Evolutionary conservation across 805 yeast species (phyloP), one percentile per base, ranked within the genome.

Genomic region (Ogataea polymorpha): DNA sequence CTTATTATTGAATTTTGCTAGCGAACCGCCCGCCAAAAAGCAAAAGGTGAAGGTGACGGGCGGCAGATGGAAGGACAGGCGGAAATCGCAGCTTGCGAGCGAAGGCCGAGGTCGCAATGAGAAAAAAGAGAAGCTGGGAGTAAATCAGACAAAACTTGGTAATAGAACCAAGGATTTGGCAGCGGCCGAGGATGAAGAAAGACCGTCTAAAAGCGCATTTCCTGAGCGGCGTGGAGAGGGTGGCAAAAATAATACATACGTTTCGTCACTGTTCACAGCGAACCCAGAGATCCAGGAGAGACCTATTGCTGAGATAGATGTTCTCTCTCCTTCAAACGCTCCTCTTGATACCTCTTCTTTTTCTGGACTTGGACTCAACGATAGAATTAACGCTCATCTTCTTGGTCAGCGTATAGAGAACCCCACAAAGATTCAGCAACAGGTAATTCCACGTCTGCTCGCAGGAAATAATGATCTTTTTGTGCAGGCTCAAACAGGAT

Each of bases 401-500:
- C 67, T 70, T 2, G 77, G 75, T 6, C 74, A 73, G 40, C 58
- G 67, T 23, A 75, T 80, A 53, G 54, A 65, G 29, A 67, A 76
- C 17, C 99, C 99, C 2, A 95, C 99, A 0, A 79, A 78, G 51
- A 87, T 93, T 50, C 99, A 93, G 64, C 74, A 87, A 49, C 66
- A 83, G 5, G 93, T 85, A 0, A 68, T 89, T 8, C 96, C 98
- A 15, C 68, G 70, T 37, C 59, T 80, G 21, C 51, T 76, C 6
- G 58, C 67, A 1, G 50, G 71, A 31, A 30, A 72, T 15, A 63
- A 69, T 23, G 99, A 93, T 63, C 66, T 89, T 41, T 85, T 93
- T 51, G 85, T 93, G 34, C 95, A 89, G 58, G 96, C 99, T 0
- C 97, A 95, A 64, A 93, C 99, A 0, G 99, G 99, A 39, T 90